phyloP scores from a whole-genome alignment of 1,139 yeast genomes.

The Candida gigantensis region DNA sequence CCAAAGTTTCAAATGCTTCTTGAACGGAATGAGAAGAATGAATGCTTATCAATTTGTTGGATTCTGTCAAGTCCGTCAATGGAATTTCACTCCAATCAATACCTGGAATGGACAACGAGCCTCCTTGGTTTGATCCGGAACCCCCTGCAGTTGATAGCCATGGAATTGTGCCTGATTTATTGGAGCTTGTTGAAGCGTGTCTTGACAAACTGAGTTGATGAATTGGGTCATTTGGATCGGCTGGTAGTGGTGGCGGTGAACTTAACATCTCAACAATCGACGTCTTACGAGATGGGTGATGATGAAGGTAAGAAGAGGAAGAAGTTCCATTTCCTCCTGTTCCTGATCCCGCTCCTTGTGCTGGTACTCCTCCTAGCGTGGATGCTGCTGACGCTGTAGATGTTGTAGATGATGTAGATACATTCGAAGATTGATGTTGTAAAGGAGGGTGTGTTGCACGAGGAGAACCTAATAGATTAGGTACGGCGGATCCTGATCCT shows the following conservation, averaged over 20 bases:
- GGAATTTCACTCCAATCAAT: constrained; percentile 76
- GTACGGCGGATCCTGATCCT: constrained; percentile 1
- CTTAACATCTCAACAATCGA: constrained; percentile 82
- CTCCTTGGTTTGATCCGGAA: constrained; percentile 3
- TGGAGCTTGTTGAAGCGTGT: constrained; percentile 41
- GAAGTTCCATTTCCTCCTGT: too few species aligned
- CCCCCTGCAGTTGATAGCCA: constrained; percentile 10
- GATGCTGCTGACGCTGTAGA: constrained; percentile 3
- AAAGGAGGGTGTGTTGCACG: constrained; percentile 10
- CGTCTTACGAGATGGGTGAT: constrained; percentile 51
- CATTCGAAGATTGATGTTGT: constrained; percentile 6
- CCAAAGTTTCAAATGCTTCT: constrained; percentile 79
- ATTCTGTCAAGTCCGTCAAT: constrained; percentile 73
- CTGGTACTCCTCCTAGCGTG: neutral
- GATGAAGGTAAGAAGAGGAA: constrained; percentile 7
- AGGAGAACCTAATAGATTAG: constrained; percentile 9
- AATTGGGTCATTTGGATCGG: constrained; percentile 31
- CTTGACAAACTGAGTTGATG: constrained; percentile 46
- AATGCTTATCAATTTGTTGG: constrained; percentile 72
- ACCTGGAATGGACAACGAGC: constrained; percentile 17
- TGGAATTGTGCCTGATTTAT: constrained; percentile 19
- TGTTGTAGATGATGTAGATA: constrained; percentile 5
- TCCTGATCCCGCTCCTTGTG: too few species aligned
- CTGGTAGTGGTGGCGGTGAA: constrained; percentile 75
- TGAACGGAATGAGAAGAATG: constrained; percentile 69